phyloP scores from a whole-genome alignment of 768 basidiomycete species.

The Xanthoconium purpureum region DNA sequence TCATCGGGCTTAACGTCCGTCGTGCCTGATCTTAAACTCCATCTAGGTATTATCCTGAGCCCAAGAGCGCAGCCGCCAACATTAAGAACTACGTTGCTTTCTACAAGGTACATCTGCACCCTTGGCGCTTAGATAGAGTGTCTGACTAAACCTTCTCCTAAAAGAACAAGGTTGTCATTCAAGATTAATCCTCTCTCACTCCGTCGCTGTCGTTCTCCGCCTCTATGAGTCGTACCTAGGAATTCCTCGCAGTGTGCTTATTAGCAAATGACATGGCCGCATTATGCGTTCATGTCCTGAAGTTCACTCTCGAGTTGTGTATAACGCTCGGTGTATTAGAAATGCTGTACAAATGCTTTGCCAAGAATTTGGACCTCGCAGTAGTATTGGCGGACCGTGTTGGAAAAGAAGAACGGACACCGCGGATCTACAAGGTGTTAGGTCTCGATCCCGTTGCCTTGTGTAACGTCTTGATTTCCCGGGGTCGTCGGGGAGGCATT shows the following conservation, averaged over 20 bases:
- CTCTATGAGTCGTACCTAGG: background rate
- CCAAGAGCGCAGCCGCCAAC: conserved; percentile 53
- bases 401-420: background rate
- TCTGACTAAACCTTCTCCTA: background rate
- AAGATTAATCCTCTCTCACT: conserved; percentile 9
- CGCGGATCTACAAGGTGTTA: background rate
- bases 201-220: background rate
- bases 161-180: conserved; percentile 22
- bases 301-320: background rate
- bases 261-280: background rate
- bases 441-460: too few relatives aligned
- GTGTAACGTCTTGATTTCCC: background rate
- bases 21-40: background rate
- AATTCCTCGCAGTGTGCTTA: too few relatives aligned
- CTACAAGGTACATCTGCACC: conserved; percentile 56
- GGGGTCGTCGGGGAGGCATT: background rate
- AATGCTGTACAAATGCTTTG: background rate
- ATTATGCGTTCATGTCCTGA: background rate
- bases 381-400: background rate
- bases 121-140: background rate
- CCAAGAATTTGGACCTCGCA: background rate
- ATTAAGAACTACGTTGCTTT: conserved; percentile 73
- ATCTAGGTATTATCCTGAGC: conserved; percentile 64
- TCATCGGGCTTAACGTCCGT: background rate
- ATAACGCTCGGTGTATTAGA: background rate